Evolutionary conservation across 805 yeast genomes (phyloP).

Genomic region (Cyberlindnera mississippiensis): DNA sequence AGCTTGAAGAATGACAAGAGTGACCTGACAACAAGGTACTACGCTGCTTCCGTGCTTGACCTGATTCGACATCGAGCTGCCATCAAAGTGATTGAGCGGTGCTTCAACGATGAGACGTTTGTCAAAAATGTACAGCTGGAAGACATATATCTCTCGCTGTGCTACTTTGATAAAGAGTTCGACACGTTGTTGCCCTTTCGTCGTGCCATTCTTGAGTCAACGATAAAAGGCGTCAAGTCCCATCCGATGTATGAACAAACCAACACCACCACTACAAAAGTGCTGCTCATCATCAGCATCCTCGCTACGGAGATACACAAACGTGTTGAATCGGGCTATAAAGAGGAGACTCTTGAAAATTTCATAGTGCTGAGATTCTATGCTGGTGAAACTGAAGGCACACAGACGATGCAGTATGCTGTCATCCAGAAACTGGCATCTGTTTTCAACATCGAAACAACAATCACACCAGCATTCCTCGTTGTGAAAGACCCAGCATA

Average conservation of each 20-base stretch:
- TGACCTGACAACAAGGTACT: constrained; percentile 13
- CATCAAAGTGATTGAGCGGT: background rate
- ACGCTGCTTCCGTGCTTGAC: constrained; percentile 10
- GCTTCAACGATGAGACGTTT: background rate
- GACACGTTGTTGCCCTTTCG: constrained; percentile 19
- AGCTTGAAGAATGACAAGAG: constrained; percentile 5
- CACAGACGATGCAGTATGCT: constrained; percentile 5
- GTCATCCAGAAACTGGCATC: constrained; percentile 14
- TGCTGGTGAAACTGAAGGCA: constrained; percentile 16
- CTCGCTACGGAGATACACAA: constrained; percentile 6
- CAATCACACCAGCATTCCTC: constrained; percentile 7
- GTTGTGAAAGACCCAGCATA: constrained; percentile 8
- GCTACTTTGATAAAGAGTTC: constrained; percentile 20
- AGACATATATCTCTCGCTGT: constrained; percentile 7
- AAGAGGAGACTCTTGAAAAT: constrained; percentile 10
- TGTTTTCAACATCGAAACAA: constrained; percentile 4
- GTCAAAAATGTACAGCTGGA: constrained; percentile 7
- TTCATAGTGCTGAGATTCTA: constrained; percentile 16
- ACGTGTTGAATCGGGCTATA: constrained; percentile 1
- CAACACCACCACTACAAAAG: constrained; percentile 8
- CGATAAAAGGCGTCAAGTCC: constrained; percentile 1
- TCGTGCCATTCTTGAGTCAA: constrained; percentile 1
- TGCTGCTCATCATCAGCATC: constrained; percentile 11
- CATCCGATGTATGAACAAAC: constrained; percentile 1
- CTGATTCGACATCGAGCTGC: constrained; percentile 8